Conservation (phyloP, 306 rosid species). For the Lupinus albus region DNA sequence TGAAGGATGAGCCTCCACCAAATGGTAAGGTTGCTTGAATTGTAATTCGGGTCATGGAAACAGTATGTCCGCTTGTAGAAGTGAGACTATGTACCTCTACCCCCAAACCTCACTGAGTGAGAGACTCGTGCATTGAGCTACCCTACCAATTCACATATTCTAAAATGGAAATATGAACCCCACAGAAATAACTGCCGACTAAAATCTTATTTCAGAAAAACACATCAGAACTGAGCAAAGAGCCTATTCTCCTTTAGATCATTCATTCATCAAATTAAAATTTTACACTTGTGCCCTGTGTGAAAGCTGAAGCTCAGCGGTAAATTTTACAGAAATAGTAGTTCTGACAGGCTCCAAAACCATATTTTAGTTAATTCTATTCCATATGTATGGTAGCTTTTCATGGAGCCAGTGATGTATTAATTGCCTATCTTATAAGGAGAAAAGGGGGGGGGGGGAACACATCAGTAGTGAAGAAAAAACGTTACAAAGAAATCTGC, state of each 20-base stretch:
- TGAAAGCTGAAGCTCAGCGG: neutral
- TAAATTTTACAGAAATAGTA: neutral
- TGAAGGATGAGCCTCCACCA: no score
- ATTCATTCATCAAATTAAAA: neutral
- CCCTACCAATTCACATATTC: neutral
- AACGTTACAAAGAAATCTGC: neutral
- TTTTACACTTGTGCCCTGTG: neutral
- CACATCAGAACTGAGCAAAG: neutral
- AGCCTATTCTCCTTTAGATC: neutral
- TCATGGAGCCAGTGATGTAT: neutral
- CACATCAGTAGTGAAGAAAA: neutral
- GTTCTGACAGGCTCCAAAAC: constrained; percentile 13
- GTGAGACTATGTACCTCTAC: no score
- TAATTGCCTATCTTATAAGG: neutral
- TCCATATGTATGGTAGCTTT: constrained; percentile 14
- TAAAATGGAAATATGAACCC: constrained; percentile 15
- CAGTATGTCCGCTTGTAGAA: no score
- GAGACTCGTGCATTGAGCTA: no score
- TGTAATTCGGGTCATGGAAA: no score
- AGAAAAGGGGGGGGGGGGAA: neutral
- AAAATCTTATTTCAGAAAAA: neutral
- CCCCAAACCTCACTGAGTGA: no score
- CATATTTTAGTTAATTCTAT: neutral
- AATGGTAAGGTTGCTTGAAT: no score
- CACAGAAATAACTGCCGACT: neutral